A percentile compares a stretch with the other conserved stretches of the same genome.
phyloP scores from a whole-genome alignment of 768 basidiomycete species.

The Leccinum uliginosum region DNA sequence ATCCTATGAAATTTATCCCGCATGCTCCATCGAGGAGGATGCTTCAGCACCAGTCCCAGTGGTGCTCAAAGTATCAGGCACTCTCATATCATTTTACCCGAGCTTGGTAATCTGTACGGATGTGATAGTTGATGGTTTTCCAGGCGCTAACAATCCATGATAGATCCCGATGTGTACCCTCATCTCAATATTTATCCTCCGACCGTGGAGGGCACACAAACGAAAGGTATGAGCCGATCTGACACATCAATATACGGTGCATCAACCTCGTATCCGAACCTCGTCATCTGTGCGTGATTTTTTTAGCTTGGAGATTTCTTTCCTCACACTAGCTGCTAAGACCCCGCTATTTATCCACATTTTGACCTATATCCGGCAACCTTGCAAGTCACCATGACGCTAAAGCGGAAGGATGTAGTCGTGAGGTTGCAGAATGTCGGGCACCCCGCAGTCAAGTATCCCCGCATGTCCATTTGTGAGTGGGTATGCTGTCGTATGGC shows the following conservation, averaged over 20 bases:
- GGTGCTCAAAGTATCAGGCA: background rate
- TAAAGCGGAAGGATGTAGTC: slow-evolving; percentile 44
- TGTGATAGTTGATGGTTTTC: background rate
- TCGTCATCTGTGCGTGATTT: slow-evolving; percentile 17
- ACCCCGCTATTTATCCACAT: slow-evolving; percentile 39
- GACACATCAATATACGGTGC: background rate
- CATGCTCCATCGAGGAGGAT: slow-evolving; percentile 4
- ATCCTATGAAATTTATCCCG: slow-evolving; percentile 38
- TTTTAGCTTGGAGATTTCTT: background rate
- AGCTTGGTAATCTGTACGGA: slow-evolving; percentile 34
- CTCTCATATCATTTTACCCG: slow-evolving; percentile 27
- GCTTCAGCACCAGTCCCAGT: background rate
- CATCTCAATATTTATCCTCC: slow-evolving; percentile 39
- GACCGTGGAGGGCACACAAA: background rate
- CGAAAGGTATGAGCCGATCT: background rate
- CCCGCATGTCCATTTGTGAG: slow-evolving; percentile 29
- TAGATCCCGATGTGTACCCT: slow-evolving; percentile 41
- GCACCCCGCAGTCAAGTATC: slow-evolving; percentile 18
- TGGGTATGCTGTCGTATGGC: background rate
- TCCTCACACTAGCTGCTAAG: slow-evolving; percentile 19
- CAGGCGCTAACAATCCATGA: slow-evolving; percentile 2
- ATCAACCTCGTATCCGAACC: slow-evolving; percentile 8
- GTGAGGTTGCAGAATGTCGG: slow-evolving; percentile 5
- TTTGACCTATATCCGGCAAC: slow-evolving; percentile 37
- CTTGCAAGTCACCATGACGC: slow-evolving; percentile 38